phyloP scores from a whole-genome alignment of 805 yeast species.

The Wickerhamiella kurtzmanii region DNA sequence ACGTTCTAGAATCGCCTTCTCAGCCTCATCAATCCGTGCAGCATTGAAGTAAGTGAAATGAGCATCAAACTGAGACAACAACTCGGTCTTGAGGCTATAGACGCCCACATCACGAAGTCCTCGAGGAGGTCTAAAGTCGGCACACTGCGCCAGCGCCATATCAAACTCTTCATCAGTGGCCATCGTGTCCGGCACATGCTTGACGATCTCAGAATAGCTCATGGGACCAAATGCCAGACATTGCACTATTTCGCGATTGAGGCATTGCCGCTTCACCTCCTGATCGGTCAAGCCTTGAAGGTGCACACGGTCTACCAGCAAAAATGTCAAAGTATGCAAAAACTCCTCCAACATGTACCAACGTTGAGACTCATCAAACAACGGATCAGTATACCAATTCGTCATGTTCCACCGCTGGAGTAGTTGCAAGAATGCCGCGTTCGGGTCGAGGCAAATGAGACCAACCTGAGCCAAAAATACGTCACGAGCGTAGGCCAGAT shows the following conservation, averaged over 20 bases:
- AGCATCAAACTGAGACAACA: slow-evolving; percentile 52
- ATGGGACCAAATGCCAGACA: slow-evolving; percentile 62
- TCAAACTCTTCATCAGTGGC: slow-evolving; percentile 64
- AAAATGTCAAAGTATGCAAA: slow-evolving; percentile 48
- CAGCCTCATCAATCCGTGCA: slow-evolving; percentile 75
- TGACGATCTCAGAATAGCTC: slow-evolving; percentile 55
- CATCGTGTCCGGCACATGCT: slow-evolving; percentile 63
- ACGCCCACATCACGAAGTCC: slow-evolving; percentile 46
- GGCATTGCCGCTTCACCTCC: slow-evolving; percentile 36
- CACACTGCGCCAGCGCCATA: slow-evolving; percentile 38
- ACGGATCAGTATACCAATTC: slow-evolving; percentile 39
- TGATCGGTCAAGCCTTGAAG: slow-evolving; percentile 36
- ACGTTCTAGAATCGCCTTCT: slow-evolving; percentile 42
- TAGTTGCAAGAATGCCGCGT: slow-evolving; percentile 42
- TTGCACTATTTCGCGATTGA: slow-evolving; percentile 66
- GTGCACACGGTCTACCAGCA: slow-evolving; percentile 54
- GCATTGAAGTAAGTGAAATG: slow-evolving; percentile 66
- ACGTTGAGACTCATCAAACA: slow-evolving; percentile 28
- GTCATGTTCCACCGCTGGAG: slow-evolving; percentile 57
- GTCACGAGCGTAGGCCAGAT: slow-evolving; percentile 70
- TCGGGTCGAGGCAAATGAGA: slow-evolving; percentile 43
- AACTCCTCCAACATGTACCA: slow-evolving; percentile 70
- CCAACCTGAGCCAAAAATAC: slow-evolving; percentile 52
- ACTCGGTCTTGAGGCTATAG: slow-evolving; percentile 51
- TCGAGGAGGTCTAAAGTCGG: slow-evolving; percentile 50